A percentile compares a stretch with the other conserved stretches of the same genome.
Conservation (phyloP, 164 flowering plant genomes). For the Nelumbo lutea region DNA sequence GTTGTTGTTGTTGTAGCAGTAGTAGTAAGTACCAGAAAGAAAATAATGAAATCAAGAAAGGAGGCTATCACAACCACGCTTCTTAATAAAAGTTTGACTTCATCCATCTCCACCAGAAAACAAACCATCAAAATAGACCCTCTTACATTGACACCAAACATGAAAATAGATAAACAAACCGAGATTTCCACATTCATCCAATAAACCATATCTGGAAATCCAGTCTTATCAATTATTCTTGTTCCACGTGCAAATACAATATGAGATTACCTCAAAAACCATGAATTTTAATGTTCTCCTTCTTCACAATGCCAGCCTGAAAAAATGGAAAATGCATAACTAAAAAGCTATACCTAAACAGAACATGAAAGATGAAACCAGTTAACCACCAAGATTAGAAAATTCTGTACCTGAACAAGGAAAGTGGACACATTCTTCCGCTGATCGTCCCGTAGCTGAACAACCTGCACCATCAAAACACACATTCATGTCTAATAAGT, state of each 20-base stretch:
- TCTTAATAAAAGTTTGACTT: too few species aligned
- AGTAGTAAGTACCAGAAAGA: too few species aligned
- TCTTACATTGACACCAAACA: too few species aligned
- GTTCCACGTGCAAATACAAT: too few species aligned
- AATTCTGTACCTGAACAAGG: slow-evolving; percentile 42
- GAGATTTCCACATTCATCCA: background rate
- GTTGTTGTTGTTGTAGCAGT: too few species aligned
- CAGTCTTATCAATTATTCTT: background rate
- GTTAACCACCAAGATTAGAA: background rate
- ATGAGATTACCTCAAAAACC: slow-evolving; percentile 11
- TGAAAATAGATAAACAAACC: background rate
- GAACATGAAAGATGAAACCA: too few species aligned
- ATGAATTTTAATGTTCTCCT: slow-evolving; percentile 20
- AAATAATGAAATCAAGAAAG: too few species aligned
- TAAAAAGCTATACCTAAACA: background rate
- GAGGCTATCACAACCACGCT: too few species aligned
- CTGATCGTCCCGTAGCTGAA: slow-evolving; percentile 63
- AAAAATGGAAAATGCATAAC: background rate
- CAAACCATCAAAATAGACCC: too few species aligned
- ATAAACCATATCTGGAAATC: too few species aligned
- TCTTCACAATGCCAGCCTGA: slow-evolving; percentile 26
- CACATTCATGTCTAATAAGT: background rate
- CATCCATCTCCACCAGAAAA: too few species aligned
- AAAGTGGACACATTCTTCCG: slow-evolving; percentile 59
- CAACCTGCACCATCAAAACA: slow-evolving; percentile 29